A percentile compares a stretch with the other conserved stretches of the same genome.
These are phyloP conservation scores for Colletotrichum camelliae DNA, from an alignment of 2,329 filamentous ascomycete species.

Conservation along the genomic window DNA sequence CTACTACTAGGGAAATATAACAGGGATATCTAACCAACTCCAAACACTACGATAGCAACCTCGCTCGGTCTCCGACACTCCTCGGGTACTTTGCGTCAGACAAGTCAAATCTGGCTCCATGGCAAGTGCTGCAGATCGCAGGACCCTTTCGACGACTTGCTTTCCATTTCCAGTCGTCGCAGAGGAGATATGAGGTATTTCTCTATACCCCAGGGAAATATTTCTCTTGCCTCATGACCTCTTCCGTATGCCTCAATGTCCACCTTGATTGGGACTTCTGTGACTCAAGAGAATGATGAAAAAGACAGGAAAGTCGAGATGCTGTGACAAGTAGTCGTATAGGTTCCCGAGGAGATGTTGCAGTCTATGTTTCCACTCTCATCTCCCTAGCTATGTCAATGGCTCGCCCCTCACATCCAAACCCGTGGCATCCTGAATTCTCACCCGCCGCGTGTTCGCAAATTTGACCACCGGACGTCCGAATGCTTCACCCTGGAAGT, in stretches of 20 bases:
- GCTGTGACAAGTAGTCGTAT: rapidly evolving
- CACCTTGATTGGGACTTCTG: background rate
- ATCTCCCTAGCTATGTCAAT: background rate
- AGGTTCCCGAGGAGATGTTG: rapidly evolving
- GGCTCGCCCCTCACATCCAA: background rate
- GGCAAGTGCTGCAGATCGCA: background rate
- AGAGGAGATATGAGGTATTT: background rate
- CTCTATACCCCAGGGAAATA: background rate
- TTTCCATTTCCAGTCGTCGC: background rate
- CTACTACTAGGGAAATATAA: background rate
- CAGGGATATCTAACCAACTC: conserved; percentile 3
- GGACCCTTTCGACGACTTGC: background rate
- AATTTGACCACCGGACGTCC: background rate
- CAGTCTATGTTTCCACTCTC: background rate
- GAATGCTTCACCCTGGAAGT: background rate
- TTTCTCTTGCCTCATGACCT: background rate
- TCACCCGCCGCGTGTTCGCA: background rate
- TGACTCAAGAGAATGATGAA: background rate
- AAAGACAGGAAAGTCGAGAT: background rate
- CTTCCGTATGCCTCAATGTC: background rate
- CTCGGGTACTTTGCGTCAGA: background rate
- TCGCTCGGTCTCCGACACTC: background rate
- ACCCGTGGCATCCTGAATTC: background rate
- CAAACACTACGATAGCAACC: background rate
- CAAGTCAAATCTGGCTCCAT: background rate